Evolutionary conservation across 2,329 filamentous ascomycete genomes (phyloP).

Genomic region (Fusarium miscanthi): DNA sequence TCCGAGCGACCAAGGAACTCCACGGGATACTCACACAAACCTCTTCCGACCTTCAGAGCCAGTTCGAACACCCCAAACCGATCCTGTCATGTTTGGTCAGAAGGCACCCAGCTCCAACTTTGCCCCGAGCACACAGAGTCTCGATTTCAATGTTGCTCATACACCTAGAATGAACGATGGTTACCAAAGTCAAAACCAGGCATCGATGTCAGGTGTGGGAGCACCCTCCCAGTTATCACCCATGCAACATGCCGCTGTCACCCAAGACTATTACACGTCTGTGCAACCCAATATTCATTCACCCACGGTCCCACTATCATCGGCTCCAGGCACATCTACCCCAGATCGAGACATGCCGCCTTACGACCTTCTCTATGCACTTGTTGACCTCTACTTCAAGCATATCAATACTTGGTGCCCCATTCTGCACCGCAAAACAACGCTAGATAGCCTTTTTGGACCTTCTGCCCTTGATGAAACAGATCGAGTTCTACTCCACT

Average conservation of each 20-base stretch:
- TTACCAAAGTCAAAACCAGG: conserved; percentile 60
- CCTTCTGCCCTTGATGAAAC: conserved; percentile 80
- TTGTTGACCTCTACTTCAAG: conserved; percentile 82
- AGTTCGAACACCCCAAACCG: conserved; percentile 65
- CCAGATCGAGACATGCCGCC: conserved; percentile 76
- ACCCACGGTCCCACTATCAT: conserved; percentile 65
- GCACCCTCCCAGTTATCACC: conserved; percentile 49
- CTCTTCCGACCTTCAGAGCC: conserved; percentile 64
- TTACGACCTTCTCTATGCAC: conserved; percentile 77
- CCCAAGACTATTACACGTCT: conserved; percentile 63
- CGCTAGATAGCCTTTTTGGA: conserved; percentile 84
- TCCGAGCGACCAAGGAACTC: conserved; percentile 67
- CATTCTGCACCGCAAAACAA: conserved; percentile 86
- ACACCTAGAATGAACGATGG: conserved; percentile 62
- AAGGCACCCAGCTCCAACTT: conserved; percentile 63
- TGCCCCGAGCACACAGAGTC: conserved; percentile 56
- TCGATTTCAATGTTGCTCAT: conserved; percentile 63
- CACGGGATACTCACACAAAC: conserved; percentile 56
- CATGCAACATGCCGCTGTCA: conserved; percentile 55
- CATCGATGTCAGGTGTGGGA: conserved; percentile 55
- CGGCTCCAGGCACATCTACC: conserved; percentile 47
- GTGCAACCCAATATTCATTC: conserved; percentile 63
- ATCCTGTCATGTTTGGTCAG: conserved; percentile 69
- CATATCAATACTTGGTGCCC: conserved; percentile 88
- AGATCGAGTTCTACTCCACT: conserved; percentile 84